Evolutionary conservation across 139 green algal species (phyloP), one percentile per base, ranked within the genome.

Genomic region (Closterium sp.): DNA sequence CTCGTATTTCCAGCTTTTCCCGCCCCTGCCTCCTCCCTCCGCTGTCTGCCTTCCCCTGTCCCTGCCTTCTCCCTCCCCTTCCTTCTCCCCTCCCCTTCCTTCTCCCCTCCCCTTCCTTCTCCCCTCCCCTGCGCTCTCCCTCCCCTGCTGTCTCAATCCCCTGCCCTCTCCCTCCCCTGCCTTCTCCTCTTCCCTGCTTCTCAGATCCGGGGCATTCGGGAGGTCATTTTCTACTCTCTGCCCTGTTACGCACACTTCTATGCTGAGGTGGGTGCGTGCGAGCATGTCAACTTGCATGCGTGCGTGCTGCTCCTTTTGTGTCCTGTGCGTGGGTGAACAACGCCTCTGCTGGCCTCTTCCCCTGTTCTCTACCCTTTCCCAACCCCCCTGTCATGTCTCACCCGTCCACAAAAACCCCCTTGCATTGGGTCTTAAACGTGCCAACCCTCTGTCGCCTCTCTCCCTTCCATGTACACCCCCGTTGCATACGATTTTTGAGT

Each of bases 161-260:
- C 43, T 16, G 23, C 43, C 43, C 21, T 69, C 43, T 10, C 38
- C 4, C 38, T 64, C 21, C 43, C 38, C 38, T 66, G 38, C 38
- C 38, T 0, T 4, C 38, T 66, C 38, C 38, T 12, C 38, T 23
- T 0, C 38, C 43, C 55, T 76, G 55, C 55, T 0, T 1, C 23
- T 19, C 91, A 93, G 91, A 92, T 94, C 6, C n/a, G 92, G 31
- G 92, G 92, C 10, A 94, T 94, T 34, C 31, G 30, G 34, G 92
- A 94, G 33, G 30, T 94, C 19, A n/a, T 94, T 0, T 94, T 94
- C 34, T 90, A 92, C 84, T 94, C 92, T 28, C 33, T 94, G 25
- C 92, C 89, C 0, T 43, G 91, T 4, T 84, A 93, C 66, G 10
- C 84, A n/a, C 33, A 91, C 84, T 94, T 89, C 83, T 94, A 94